Base-by-base conservation (phyloP, 495 filamentous ascomycete species). In the Penicillium diatomitis region DNA sequence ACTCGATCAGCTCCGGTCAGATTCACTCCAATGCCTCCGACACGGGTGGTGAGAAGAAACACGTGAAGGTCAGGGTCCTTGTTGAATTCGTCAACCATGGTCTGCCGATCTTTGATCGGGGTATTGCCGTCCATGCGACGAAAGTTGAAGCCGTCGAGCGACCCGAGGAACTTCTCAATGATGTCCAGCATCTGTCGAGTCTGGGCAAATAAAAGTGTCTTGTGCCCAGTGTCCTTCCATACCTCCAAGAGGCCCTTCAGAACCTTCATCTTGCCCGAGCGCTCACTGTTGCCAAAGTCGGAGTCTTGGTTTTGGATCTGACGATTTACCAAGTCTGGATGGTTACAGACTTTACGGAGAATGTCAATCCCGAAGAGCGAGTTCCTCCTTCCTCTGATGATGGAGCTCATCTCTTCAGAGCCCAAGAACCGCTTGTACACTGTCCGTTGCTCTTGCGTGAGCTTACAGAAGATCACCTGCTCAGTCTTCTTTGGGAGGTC, bases 181-280 rank as follows among this genome's bases (percentile, higher is more conserved):
- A 98, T 92, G 56, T 96, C 84, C 6, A 98, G 77, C 86, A 95
- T 95, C 56, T 94, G 90, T 3, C 84, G 78, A 46, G 90, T 86
- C 63, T 97, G 92, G 30, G 84, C 83, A 60, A 98, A 98, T 0
- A 98, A 69, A 10, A 98, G 66, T 0, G 88, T 90, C 66, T 96
- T 96, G 57, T 98, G 88, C 2, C 90, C 88, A 6, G 84, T 76
- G 12, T 80, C 74, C 60, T 85, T 94, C 90, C 89, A 97, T 55
- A 88, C 77, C 46, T 85, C 81, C 3, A 96, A 73, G 10, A 98
- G 71, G 0, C 82, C 84, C 60, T 90, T 84, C 20, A 94, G 80
- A 1, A 97, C 87, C 55, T 90, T 84, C 90, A 97, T 91, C 67
- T 98, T 98, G 20, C 90, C 91, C 2, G 90, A 96, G 56, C 88